A percentile compares a stretch with the other conserved stretches of the same genome.
Evolutionary conservation across 139 green algal genomes (phyloP).

Genomic region (Volvox reticuliferus): DNA sequence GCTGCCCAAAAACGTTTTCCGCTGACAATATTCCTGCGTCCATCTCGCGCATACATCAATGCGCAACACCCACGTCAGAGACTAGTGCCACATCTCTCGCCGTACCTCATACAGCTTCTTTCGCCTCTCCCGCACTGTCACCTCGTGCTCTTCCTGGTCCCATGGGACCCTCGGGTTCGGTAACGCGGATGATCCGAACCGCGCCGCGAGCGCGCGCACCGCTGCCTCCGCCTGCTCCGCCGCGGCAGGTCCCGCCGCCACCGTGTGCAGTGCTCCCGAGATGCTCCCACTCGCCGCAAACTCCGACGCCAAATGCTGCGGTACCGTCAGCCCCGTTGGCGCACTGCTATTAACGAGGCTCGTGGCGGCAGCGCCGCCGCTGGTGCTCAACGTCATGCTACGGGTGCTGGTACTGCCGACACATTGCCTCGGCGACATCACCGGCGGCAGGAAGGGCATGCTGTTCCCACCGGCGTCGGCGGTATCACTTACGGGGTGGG

Average conservation of each 20-base stretch:
- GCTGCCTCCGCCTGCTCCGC: background rate
- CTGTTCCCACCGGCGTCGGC: background rate
- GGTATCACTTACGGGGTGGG: background rate
- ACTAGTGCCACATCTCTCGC: background rate
- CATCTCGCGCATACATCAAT: no score
- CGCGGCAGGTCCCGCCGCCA: background rate
- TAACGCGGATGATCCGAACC: background rate
- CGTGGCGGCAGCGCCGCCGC: background rate
- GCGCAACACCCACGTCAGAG: no score
- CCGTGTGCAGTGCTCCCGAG: background rate
- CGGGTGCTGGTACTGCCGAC: background rate
- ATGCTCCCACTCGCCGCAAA: background rate
- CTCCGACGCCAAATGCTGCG: background rate
- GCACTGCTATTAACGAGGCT: background rate
- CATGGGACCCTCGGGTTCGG: background rate
- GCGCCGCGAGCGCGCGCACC: conserved; percentile 5
- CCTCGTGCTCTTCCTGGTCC: background rate
- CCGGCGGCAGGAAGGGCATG: background rate
- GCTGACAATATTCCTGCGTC: no score
- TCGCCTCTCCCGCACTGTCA: background rate
- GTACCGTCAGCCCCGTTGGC: background rate
- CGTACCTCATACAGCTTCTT: conserved; percentile 25
- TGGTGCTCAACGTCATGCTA: background rate
- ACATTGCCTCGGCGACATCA: background rate
- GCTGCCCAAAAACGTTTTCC: no score